Conservation (phyloP, 2,329 filamentous ascomycete genomes). For the Zymoseptoria tritici region DNA sequence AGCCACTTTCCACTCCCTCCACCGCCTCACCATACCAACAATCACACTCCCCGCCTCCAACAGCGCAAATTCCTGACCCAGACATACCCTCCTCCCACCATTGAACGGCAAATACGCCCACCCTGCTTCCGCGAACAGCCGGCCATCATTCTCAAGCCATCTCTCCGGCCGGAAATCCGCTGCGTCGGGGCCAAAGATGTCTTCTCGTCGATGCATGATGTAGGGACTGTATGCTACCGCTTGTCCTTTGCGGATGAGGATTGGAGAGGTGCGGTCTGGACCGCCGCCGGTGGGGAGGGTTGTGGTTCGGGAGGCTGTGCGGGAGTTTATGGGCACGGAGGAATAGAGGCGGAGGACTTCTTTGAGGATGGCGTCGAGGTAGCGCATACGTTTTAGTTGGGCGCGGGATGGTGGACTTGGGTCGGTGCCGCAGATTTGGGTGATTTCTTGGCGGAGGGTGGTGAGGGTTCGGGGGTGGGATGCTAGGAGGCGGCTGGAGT, state of each 20-base stretch:
- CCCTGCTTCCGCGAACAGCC: background rate
- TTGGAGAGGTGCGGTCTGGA: conserved; percentile 32
- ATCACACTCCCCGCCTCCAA: conserved; percentile 5
- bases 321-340: conserved; percentile 67
- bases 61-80: conserved; percentile 11
- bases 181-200: conserved; percentile 44
- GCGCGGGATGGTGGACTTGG: conserved; percentile 31
- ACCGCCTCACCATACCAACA: conserved; percentile 1
- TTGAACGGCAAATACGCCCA: conserved; percentile 13
- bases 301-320: conserved; percentile 57
- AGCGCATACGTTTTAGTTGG: conserved; percentile 15
- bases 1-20: background rate
- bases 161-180: conserved; percentile 43
- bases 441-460: conserved; percentile 13
- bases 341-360: conserved; percentile 63
- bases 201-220: conserved; percentile 44
- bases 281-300: conserved; percentile 40
- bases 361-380: conserved; percentile 54
- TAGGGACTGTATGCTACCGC: conserved; percentile 35
- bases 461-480: conserved; percentile 9
- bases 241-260: conserved; percentile 33
- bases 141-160: conserved; percentile 28
- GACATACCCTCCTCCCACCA: conserved; percentile 10
- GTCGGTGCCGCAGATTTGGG: conserved; percentile 19
- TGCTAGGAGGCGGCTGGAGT: background rate